Evolutionary conservation across 495 filamentous ascomycete species (phyloP).

Genomic region (Aspergillus panamensis): DNA sequence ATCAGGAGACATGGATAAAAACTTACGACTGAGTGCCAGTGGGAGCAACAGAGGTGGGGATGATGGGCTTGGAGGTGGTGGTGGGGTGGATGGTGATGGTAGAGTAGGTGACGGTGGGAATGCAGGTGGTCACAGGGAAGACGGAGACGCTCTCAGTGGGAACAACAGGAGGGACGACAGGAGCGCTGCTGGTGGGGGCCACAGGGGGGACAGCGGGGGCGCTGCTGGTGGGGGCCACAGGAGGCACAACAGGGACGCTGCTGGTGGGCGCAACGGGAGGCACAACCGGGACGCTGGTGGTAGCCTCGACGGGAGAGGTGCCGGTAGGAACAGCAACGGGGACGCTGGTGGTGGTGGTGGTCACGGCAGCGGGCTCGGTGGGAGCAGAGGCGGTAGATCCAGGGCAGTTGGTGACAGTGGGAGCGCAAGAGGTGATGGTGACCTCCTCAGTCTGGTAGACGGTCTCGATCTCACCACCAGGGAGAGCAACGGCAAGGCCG

Average conservation of each 20-base stretch:
- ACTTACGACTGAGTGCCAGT: slow-evolving; percentile 31
- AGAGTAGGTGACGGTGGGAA: slow-evolving; percentile 43
- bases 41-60: slow-evolving; percentile 25
- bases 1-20: not conserved
- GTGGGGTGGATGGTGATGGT: slow-evolving; percentile 29
- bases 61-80: slow-evolving; percentile 29
- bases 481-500: slow-evolving; percentile 42
- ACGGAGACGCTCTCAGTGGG: slow-evolving; percentile 24
- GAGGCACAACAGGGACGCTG: slow-evolving; percentile 12
- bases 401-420: slow-evolving; percentile 59
- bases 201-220: slow-evolving; percentile 16
- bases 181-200: slow-evolving; percentile 22
- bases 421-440: slow-evolving; percentile 58
- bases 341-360: slow-evolving; percentile 16
- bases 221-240: slow-evolving; percentile 13
- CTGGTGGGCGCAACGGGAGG: slow-evolving; percentile 11
- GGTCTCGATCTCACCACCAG: slow-evolving; percentile 38
- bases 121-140: slow-evolving; percentile 41
- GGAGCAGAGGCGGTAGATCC: slow-evolving; percentile 24
- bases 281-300: slow-evolving; percentile 13
- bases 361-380: slow-evolving; percentile 19
- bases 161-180: slow-evolving; percentile 18
- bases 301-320: too few species aligned
- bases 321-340: too few species aligned
- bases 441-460: slow-evolving; percentile 54